phyloP scores from a whole-genome alignment of 2,329 filamentous ascomycete species.

The Biscogniauxia sp. region DNA sequence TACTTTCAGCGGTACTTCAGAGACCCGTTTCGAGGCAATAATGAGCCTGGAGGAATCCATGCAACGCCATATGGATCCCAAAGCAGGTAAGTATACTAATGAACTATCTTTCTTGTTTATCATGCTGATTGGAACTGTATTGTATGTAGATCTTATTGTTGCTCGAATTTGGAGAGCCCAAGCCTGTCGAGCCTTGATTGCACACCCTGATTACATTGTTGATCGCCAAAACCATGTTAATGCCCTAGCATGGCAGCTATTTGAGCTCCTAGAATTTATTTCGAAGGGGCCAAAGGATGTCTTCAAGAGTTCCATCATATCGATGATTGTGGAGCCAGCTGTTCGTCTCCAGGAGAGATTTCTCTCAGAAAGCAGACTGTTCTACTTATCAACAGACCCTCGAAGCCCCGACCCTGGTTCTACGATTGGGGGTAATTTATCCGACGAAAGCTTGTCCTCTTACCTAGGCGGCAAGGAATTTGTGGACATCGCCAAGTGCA shows the following conservation, averaged over 20 bases:
- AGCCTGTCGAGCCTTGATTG: slow-evolving; percentile 32
- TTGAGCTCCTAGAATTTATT: not conserved
- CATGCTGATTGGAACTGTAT: not conserved
- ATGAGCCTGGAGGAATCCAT: not conserved
- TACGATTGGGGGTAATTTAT: not conserved
- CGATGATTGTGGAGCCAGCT: slow-evolving; percentile 33
- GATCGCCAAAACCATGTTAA: slow-evolving; percentile 25
- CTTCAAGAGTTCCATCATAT: not conserved
- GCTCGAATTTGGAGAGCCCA: slow-evolving; percentile 13
- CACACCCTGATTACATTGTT: slow-evolving; percentile 23
- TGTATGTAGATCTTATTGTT: slow-evolving; percentile 4
- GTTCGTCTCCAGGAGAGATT: slow-evolving; percentile 39
- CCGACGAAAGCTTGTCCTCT: not conserved
- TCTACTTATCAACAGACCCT: slow-evolving; percentile 32
- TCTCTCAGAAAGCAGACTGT: slow-evolving; percentile 37
- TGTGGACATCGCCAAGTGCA: slow-evolving; percentile 24
- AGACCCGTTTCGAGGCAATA: slow-evolving; percentile 1
- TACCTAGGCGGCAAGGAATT: not conserved
- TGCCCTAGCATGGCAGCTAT: slow-evolving; percentile 4
- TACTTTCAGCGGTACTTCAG: not conserved
- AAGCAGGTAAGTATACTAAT: not conserved
- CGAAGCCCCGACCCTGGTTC: slow-evolving; percentile 7
- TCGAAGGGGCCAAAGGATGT: not conserved
- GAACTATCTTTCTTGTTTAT: not conserved
- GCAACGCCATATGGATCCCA: not conserved